Conservation (phyloP, 306 rosid species). For the Malus orientalis region DNA sequence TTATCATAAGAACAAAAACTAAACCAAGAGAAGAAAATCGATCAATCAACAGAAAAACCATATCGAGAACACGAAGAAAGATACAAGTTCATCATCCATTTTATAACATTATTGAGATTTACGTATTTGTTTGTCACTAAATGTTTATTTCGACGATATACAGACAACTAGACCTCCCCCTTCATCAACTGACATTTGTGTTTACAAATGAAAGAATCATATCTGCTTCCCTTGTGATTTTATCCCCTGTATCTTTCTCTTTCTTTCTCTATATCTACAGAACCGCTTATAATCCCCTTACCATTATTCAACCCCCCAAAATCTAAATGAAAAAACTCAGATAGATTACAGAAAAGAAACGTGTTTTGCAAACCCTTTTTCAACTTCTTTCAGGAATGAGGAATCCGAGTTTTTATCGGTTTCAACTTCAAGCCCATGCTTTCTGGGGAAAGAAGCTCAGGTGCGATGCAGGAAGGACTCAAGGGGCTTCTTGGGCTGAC, state of each 20-base stretch:
- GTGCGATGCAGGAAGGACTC: constrained; percentile 85
- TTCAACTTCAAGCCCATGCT: constrained; percentile 99
- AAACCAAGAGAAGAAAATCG: too few relatives aligned
- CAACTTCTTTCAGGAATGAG: constrained; percentile 23
- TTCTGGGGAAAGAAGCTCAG: constrained; percentile 93
- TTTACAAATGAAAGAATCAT: constrained; percentile 69
- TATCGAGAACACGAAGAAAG: too few relatives aligned
- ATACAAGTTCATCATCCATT: background rate
- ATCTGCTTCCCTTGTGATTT: constrained; percentile 35
- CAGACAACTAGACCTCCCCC: constrained; percentile 13
- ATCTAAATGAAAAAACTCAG: constrained; percentile 16
- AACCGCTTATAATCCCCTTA: constrained; percentile 11
- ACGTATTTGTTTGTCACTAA: constrained; percentile 9
- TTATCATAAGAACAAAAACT: too few relatives aligned
- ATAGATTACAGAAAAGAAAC: constrained; percentile 19
- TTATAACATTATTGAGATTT: constrained; percentile 11
- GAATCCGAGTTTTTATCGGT: constrained; percentile 76
- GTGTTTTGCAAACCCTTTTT: constrained; percentile 1
- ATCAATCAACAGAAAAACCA: background rate
- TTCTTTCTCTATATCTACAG: constrained; percentile 52
- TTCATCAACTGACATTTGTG: constrained; percentile 25
- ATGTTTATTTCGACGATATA: constrained; percentile 20
- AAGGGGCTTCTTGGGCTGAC: constrained; percentile 92
- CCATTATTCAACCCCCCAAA: constrained; percentile 15
- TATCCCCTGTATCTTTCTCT: constrained; percentile 24